A percentile compares a stretch with the other conserved stretches of the same genome.
phyloP scores from a whole-genome alignment of 116 monocot species.

The Trichopus zeylanicus region DNA sequence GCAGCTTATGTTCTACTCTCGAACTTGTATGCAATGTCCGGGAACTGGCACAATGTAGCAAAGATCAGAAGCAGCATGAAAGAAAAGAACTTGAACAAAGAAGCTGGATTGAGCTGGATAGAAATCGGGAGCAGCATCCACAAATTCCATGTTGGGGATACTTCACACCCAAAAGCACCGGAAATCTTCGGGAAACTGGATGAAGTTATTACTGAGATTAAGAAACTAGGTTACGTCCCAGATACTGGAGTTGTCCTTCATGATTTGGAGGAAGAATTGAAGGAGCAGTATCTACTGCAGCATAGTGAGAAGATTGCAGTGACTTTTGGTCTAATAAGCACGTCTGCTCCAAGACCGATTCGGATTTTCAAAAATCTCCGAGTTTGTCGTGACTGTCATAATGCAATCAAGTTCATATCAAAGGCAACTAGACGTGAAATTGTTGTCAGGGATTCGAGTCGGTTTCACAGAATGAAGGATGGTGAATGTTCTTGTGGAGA shows the following conservation, averaged over 20 bases:
- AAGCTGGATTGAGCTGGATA: conserved; percentile 81
- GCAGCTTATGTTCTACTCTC: conserved; percentile 76
- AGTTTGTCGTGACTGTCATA: conserved; percentile 31
- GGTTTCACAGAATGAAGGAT: conserved; percentile 25
- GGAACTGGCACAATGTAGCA: conserved; percentile 49
- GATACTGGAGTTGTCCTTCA: conserved; percentile 59
- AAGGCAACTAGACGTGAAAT: conserved; percentile 17
- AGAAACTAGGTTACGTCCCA: conserved; percentile 54
- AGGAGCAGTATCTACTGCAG: conserved; percentile 28
- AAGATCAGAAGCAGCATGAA: conserved; percentile 56
- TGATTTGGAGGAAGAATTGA: conserved; percentile 39
- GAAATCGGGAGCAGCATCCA: conserved; percentile 47
- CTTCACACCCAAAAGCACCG: conserved; percentile 30
- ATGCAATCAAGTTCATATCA: conserved; percentile 30
- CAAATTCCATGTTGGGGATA: conserved; percentile 59
- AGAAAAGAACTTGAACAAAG: conserved; percentile 50
- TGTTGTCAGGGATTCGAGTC: conserved; percentile 22
- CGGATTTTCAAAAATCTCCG: conserved; percentile 31
- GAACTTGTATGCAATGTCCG: conserved; percentile 51
- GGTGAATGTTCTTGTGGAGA: conserved; percentile 33
- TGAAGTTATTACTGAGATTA: conserved; percentile 40
- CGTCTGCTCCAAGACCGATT: conserved; percentile 12
- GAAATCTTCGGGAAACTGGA: conserved; percentile 53
- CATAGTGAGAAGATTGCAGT: conserved; percentile 36
- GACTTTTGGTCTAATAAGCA: conserved; percentile 24